A percentile compares a stretch with the other conserved stretches of the same genome.
Conservation (phyloP, 2,329 filamentous ascomycete species). For the Pyrenochaeta sp. region DNA sequence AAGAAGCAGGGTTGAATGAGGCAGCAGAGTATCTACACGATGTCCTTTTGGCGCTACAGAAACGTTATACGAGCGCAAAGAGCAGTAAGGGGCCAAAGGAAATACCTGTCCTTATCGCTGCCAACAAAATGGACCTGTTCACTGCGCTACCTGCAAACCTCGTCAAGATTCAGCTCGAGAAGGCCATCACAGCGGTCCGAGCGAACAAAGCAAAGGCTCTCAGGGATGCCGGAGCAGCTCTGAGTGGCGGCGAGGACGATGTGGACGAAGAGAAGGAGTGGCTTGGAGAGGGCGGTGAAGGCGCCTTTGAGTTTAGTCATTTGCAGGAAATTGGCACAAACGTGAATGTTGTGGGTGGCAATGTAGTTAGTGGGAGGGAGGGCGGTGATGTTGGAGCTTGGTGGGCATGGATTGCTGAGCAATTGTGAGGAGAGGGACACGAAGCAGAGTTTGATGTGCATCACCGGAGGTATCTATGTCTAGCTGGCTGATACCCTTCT, state of each 20-base stretch:
- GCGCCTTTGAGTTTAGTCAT: constrained; percentile 79
- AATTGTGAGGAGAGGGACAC: constrained; percentile 60
- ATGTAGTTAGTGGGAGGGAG: constrained; percentile 64
- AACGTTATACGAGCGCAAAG: constrained; percentile 67
- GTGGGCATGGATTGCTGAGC: constrained; percentile 89
- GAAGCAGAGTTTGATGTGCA: too few relatives aligned
- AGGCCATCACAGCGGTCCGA: constrained; percentile 81
- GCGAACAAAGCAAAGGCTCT: constrained; percentile 78
- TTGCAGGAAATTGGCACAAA: constrained; percentile 84
- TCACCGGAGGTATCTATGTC: neutral
- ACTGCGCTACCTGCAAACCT: constrained; percentile 83
- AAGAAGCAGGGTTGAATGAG: constrained; percentile 66
- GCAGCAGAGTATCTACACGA: constrained; percentile 90
- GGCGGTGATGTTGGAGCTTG: constrained; percentile 80
- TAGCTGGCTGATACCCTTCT: too few relatives aligned
- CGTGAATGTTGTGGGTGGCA: constrained; percentile 80
- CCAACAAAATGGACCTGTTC: constrained; percentile 96
- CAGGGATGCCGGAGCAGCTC: constrained; percentile 79
- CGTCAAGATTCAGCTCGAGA: constrained; percentile 78
- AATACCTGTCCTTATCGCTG: constrained; percentile 82
- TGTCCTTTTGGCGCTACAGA: constrained; percentile 82
- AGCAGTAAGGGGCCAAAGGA: constrained; percentile 66
- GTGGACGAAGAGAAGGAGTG: constrained; percentile 77
- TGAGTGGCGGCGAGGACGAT: constrained; percentile 60
- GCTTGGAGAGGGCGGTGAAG: constrained; percentile 81